phyloP scores from a whole-genome alignment of 192 early-diverging fungal species.

The Chytriomyces hyalinus region DNA sequence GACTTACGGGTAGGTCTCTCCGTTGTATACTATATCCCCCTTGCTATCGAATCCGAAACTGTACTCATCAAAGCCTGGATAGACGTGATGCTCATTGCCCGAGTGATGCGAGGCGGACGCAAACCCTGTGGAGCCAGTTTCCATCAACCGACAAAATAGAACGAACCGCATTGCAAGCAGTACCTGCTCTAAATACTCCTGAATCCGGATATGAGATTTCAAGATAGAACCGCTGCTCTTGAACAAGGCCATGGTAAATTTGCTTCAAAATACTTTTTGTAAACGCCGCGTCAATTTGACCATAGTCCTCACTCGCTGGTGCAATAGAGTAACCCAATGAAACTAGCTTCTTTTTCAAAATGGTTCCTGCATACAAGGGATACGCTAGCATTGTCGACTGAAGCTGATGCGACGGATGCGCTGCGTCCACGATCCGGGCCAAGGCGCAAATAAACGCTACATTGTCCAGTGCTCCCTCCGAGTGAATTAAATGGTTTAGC shows the following conservation, averaged over 20 bases:
- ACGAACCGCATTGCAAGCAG: not conserved
- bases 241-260: slow-evolving; percentile 41
- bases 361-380: slow-evolving; percentile 42
- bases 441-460: slow-evolving; percentile 47
- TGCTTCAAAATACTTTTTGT: slow-evolving; percentile 46
- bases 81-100: slow-evolving; percentile 29
- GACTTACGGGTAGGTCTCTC: slow-evolving; percentile 34
- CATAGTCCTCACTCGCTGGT: slow-evolving; percentile 38
- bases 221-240: slow-evolving; percentile 53
- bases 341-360: slow-evolving; percentile 49
- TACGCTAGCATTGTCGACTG: slow-evolving; percentile 51
- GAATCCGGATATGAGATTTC: slow-evolving; percentile 52
- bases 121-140: slow-evolving; percentile 31
- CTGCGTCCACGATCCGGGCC: slow-evolving; percentile 51
- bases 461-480: slow-evolving; percentile 14
- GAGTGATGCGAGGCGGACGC: slow-evolving; percentile 6
- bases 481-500: slow-evolving; percentile 35
- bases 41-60: slow-evolving; percentile 51
- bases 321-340: slow-evolving; percentile 51
- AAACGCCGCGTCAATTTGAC: slow-evolving; percentile 39
- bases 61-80: slow-evolving; percentile 48
- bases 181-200: slow-evolving; percentile 52
- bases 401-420: slow-evolving; percentile 58
- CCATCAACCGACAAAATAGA: not conserved
- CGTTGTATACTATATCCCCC: slow-evolving; percentile 44